These are phyloP conservation scores for Cinnamomum chago DNA, from an alignment of 164 flowering plant species.

Conservation along the genomic window DNA sequence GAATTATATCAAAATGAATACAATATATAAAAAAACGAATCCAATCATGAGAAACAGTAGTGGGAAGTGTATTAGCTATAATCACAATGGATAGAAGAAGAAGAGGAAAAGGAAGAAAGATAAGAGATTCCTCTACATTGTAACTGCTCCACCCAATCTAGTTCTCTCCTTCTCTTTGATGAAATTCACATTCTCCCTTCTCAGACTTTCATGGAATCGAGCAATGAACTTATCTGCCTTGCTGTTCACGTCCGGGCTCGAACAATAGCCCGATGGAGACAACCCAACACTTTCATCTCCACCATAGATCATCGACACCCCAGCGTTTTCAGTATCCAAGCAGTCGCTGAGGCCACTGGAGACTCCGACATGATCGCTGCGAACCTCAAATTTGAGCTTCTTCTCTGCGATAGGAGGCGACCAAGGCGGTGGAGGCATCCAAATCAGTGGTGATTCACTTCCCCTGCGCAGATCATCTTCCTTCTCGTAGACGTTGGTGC, in stretches of 20 bases:
- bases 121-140: not conserved
- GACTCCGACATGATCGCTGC: slow-evolving; percentile 40
- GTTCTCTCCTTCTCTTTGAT: slow-evolving; percentile 32
- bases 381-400: slow-evolving; percentile 28
- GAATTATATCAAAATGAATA: too few relatives aligned
- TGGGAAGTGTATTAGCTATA: not conserved
- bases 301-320: not conserved
- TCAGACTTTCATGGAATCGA: slow-evolving; percentile 57
- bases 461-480: slow-evolving; percentile 30
- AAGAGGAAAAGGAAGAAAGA: not conserved
- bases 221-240: slow-evolving; percentile 88
- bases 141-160: not conserved
- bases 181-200: slow-evolving; percentile 73
- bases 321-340: slow-evolving; percentile 35
- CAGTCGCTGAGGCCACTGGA: slow-evolving; percentile 48
- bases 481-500: slow-evolving; percentile 13
- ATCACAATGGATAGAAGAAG: not conserved
- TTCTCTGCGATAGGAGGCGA: slow-evolving; percentile 64
- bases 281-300: not conserved
- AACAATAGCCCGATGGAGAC: slow-evolving; percentile 39
- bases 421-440: slow-evolving; percentile 63
- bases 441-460: slow-evolving; percentile 45
- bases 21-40: too few relatives aligned
- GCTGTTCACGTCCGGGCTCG: slow-evolving; percentile 76
- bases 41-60: not conserved